Evolutionary conservation across 768 basidiomycete species (phyloP).

Genomic region (Leccinum uliginosum): DNA sequence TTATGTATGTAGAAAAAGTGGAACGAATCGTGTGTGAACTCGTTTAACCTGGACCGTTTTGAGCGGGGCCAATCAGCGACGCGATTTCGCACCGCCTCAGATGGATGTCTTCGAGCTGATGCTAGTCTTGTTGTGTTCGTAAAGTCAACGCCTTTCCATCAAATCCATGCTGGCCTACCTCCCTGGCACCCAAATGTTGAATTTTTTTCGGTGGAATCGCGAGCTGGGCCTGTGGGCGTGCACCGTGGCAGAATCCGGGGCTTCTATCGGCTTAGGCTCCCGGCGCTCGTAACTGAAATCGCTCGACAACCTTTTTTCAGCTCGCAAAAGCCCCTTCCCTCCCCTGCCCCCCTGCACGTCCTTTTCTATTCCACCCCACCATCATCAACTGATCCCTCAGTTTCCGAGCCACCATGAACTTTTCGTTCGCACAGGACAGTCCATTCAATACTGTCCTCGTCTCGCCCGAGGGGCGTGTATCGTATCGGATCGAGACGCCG

Average conservation of each 20-base stretch:
- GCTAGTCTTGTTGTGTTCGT: constrained; percentile 12
- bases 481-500: constrained; percentile 30
- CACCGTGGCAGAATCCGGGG: constrained; percentile 31
- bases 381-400: not conserved
- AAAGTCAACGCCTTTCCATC: not conserved
- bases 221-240: constrained; percentile 18
- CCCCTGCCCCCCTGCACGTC: not conserved
- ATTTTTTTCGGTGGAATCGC: constrained; percentile 1
- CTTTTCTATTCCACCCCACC: not conserved
- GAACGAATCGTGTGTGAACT: constrained; percentile 1
- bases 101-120: constrained; percentile 12
- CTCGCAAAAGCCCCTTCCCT: constrained; percentile 9
- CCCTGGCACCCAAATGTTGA: not conserved
- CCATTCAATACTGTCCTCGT: constrained; percentile 31
- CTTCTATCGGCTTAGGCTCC: constrained; percentile 29
- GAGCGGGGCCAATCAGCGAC: constrained; percentile 22
- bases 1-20: not conserved
- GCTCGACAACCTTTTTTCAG: constrained; percentile 5
- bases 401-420: constrained; percentile 23
- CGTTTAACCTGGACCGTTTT: not conserved
- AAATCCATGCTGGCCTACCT: constrained; percentile 1
- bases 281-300: constrained; percentile 12
- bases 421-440: constrained; percentile 29
- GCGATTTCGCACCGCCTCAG: constrained; percentile 29
- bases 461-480: constrained; percentile 26